A percentile compares a stretch with the other conserved stretches of the same genome.
Conservation (phyloP, 2,329 filamentous ascomycete genomes). For the Microdochium bolleyi region DNA sequence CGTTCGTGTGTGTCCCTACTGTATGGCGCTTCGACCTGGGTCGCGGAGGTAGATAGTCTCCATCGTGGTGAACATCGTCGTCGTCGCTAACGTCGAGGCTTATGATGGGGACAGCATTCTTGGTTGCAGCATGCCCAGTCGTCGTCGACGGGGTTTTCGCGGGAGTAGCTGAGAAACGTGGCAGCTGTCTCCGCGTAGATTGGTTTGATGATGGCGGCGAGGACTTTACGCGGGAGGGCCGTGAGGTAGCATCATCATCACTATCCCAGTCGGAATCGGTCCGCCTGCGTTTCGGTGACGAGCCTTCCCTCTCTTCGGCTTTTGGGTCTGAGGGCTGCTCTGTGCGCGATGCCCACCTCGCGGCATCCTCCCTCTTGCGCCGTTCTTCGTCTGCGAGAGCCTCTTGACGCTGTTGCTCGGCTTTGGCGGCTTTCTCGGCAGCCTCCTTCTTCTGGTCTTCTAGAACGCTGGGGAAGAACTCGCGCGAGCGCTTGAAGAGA, state of each 20-base stretch:
- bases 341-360: constrained; percentile 1
- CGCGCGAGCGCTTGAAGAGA: constrained; percentile 41
- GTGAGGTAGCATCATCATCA: neutral
- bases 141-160: neutral
- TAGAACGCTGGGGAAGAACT: constrained; percentile 36
- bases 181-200: neutral
- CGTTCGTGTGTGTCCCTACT: neutral
- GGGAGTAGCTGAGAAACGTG: neutral
- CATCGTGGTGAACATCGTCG: constrained; percentile 1
- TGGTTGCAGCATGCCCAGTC: neutral
- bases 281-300: constrained; percentile 2
- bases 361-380: constrained; percentile 4
- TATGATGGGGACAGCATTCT: constrained; percentile 2
- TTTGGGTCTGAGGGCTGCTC: constrained; percentile 8
- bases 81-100: constrained; percentile 16
- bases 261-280: neutral
- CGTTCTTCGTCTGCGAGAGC: constrained; percentile 12
- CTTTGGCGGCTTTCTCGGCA: constrained; percentile 10
- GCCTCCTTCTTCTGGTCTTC: constrained; percentile 27
- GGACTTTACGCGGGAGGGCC: neutral
- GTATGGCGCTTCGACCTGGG: neutral
- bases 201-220: neutral
- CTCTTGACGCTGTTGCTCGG: constrained; percentile 13
- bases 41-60: neutral
- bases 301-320: constrained; percentile 1